Evolutionary conservation across 2,329 filamentous ascomycete species (phyloP).

Genomic region (Metarhizium sp.): DNA sequence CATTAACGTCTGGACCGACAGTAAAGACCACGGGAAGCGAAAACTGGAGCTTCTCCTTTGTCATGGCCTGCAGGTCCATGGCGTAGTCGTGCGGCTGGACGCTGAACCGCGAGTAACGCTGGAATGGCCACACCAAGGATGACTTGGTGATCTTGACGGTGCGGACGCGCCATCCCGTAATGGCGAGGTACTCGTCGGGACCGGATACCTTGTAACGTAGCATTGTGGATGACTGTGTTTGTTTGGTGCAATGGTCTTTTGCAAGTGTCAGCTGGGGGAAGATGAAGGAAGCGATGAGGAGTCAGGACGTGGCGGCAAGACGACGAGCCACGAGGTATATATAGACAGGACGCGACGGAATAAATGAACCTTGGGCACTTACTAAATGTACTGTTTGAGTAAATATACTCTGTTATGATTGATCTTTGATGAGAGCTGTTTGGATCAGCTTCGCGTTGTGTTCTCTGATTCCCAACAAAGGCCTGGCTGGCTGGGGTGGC

Average conservation of each 20-base stretch:
- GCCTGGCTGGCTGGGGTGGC: no score
- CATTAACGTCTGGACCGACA: slow-evolving; percentile 67
- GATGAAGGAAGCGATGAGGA: no score
- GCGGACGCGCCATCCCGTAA: slow-evolving; percentile 69
- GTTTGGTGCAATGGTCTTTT: not conserved
- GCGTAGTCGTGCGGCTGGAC: slow-evolving; percentile 74
- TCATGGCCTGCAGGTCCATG: slow-evolving; percentile 81
- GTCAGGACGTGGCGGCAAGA: no score
- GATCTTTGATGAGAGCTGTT: no score
- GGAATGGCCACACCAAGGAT: slow-evolving; percentile 61
- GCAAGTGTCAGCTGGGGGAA: not conserved
- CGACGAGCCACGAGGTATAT: no score
- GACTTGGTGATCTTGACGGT: slow-evolving; percentile 73
- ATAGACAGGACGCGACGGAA: no score
- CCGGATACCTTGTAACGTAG: slow-evolving; percentile 57
- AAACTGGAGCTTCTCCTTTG: slow-evolving; percentile 78
- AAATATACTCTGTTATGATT: no score
- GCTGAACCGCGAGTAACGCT: slow-evolving; percentile 52
- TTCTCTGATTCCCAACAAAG: no score
- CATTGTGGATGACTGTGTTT: slow-evolving; percentile 25
- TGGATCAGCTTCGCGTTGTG: no score
- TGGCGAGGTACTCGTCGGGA: slow-evolving; percentile 77
- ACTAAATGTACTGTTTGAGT: no score
- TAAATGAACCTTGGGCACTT: no score
- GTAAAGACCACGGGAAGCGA: slow-evolving; percentile 77